Evolutionary conservation across 2,329 filamentous ascomycete genomes (phyloP).

Genomic region (Cladosporium halotolerans): DNA sequence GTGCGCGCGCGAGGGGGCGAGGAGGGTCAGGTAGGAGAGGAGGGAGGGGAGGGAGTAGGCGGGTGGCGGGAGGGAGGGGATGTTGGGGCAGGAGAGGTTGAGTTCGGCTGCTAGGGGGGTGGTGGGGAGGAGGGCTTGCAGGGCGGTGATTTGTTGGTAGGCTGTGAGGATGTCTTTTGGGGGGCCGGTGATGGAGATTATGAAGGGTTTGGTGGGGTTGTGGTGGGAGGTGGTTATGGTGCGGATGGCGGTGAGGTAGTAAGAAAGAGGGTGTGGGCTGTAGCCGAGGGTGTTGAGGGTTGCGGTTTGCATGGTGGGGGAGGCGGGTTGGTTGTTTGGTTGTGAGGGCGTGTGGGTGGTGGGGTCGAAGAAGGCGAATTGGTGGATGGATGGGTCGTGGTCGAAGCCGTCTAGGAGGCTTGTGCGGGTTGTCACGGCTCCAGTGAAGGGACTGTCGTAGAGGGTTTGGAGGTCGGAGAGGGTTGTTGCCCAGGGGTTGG

Average conservation of each 20-base stretch:
- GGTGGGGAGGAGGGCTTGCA: conserved; percentile 33
- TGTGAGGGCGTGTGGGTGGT: conserved; percentile 23
- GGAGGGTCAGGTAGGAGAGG: conserved; percentile 47
- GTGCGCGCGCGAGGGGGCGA: conserved; percentile 27
- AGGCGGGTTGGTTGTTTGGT: conserved; percentile 9
- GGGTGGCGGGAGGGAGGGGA: conserved; percentile 60
- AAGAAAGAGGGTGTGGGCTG: conserved; percentile 54
- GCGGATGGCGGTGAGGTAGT: conserved; percentile 53
- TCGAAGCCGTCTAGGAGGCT: conserved; percentile 59
- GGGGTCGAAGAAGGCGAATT: conserved; percentile 60
- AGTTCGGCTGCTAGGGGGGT: conserved; percentile 61
- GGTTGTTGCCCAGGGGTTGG: conserved; percentile 69
- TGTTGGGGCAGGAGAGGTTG: conserved; percentile 75
- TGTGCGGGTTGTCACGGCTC: conserved; percentile 70
- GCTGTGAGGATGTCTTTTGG: conserved; percentile 52
- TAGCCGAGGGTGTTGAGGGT: conserved; percentile 68
- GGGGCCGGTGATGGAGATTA: conserved; percentile 65
- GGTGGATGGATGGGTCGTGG: conserved; percentile 55
- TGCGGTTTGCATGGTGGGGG: conserved; percentile 10
- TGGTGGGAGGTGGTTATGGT: conserved; percentile 18
- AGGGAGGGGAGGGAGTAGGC: conserved; percentile 56
- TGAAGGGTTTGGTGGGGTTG: conserved; percentile 49
- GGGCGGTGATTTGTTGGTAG: conserved; percentile 45
- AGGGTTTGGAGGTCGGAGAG: conserved; percentile 55
- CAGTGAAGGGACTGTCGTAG: conserved; percentile 57